Evolutionary conservation across 2,329 filamentous ascomycete species (phyloP).

Genomic region (Fusarium papillatum): DNA sequence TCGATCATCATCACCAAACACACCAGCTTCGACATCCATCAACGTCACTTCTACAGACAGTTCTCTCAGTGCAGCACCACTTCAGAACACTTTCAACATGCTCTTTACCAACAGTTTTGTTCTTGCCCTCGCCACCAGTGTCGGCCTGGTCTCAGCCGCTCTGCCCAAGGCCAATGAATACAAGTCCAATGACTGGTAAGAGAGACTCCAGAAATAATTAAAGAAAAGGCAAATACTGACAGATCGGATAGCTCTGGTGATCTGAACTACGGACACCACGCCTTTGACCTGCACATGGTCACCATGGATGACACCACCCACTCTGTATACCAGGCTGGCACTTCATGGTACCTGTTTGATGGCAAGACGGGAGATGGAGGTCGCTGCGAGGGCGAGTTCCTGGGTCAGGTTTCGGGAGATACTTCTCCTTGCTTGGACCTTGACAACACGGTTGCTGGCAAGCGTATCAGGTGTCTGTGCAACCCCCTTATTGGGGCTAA

Average conservation of each 20-base stretch:
- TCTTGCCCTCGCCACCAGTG: constrained; percentile 8
- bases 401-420: constrained; percentile 15
- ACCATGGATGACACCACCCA: constrained; percentile 28
- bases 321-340: constrained; percentile 23
- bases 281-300: constrained; percentile 24
- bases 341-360: constrained; percentile 14
- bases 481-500: constrained; percentile 19
- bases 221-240: not conserved
- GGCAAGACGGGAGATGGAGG: constrained; percentile 19
- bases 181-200: constrained; percentile 18
- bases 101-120: constrained; percentile 14
- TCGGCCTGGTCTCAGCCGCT: constrained; percentile 10
- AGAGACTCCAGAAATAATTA: not conserved
- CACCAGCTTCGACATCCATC: not conserved
- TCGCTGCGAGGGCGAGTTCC: constrained; percentile 10
- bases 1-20: not conserved
- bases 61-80: rapidly evolving
- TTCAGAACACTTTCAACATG: not conserved
- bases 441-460: constrained; percentile 17
- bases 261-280: constrained; percentile 25
- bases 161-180: constrained; percentile 25
- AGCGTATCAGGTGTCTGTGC: constrained; percentile 23
- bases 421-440: constrained; percentile 20
- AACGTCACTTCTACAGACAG: not conserved
- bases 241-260: constrained; percentile 2